Percentiles rank a stretch among this genome's conserved stretches.
phyloP scores from a whole-genome alignment of 345 rosid genomes.

The Citrus hindsii region DNA sequence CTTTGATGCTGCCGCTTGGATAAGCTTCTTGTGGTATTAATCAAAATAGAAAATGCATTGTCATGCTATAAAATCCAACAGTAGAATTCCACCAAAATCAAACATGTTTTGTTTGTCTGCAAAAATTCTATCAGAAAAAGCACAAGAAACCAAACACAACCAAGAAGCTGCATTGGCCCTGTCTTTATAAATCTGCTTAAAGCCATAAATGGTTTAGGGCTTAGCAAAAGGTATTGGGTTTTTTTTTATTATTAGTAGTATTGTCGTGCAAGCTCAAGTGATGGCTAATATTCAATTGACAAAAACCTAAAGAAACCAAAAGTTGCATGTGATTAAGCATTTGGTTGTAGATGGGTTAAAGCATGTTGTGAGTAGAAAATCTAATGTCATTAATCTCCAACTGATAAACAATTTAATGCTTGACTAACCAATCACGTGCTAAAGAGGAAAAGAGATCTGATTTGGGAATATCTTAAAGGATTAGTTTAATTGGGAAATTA shows the following conservation, averaged over 20 bases:
- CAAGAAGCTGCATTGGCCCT: not conserved
- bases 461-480: not conserved
- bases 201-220: too few species aligned
- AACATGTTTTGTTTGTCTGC: not conserved
- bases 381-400: not conserved
- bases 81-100: not conserved
- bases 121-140: not conserved
- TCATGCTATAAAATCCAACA: not conserved
- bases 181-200: not conserved
- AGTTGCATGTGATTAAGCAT: constrained; percentile 10
- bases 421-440: constrained; percentile 4
- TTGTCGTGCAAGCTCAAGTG: too few species aligned
- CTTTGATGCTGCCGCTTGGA: not conserved
- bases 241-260: too few species aligned
- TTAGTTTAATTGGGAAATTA: not conserved
- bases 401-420: not conserved
- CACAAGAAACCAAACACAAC: not conserved
- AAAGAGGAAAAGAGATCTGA: not conserved
- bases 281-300: too few species aligned
- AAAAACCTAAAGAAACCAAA: constrained; percentile 1
- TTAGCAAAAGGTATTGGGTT: too few species aligned
- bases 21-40: constrained; percentile 7
- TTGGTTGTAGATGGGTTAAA: constrained; percentile 8
- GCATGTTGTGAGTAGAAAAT: constrained; percentile 6
- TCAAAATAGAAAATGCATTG: not conserved